Evolutionary conservation across 2,329 filamentous ascomycete genomes (phyloP).

Genomic region (Ophiostoma piceae): DNA sequence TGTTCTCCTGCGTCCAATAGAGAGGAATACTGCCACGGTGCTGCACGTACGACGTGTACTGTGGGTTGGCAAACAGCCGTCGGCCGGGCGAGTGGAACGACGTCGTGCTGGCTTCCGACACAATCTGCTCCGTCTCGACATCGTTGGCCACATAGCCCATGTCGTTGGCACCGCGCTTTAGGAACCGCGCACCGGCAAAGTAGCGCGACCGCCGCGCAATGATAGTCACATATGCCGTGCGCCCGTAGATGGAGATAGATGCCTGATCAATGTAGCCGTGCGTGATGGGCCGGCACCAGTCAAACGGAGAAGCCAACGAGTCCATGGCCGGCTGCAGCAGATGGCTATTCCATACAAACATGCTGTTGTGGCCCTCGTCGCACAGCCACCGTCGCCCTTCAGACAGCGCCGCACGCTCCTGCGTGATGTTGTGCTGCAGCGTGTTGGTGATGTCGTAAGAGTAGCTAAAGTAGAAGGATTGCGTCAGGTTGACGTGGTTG

Average conservation of each 20-base stretch:
- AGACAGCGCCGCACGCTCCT: constrained; percentile 66
- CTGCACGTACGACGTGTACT: constrained; percentile 94
- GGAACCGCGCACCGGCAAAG: constrained; percentile 88
- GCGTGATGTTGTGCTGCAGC: constrained; percentile 83
- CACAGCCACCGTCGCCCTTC: constrained; percentile 56
- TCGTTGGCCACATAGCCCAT: constrained; percentile 95
- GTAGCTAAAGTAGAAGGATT: constrained; percentile 97
- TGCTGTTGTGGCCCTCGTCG: constrained; percentile 70
- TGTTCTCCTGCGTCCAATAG: constrained; percentile 96
- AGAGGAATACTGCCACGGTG: constrained; percentile 94
- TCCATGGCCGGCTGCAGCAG: constrained; percentile 69
- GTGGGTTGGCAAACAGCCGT: constrained; percentile 77
- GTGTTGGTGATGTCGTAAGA: constrained; percentile 94
- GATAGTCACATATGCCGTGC: constrained; percentile 84
- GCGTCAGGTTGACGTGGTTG: constrained; percentile 81
- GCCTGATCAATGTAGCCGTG: constrained; percentile 96
- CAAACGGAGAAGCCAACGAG: constrained; percentile 72
- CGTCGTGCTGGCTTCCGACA: constrained; percentile 88
- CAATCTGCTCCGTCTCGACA: constrained; percentile 97
- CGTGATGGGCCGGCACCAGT: constrained; percentile 94
- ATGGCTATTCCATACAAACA: constrained; percentile 98
- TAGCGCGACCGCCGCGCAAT: constrained; percentile 87
- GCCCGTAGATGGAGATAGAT: constrained; percentile 76
- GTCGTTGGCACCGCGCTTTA: constrained; percentile 94
- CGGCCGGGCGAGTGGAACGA: constrained; percentile 91